Evolutionary conservation across 768 basidiomycete species (phyloP), one percentile per base, ranked within the genome.

Genomic region (Tremella mesenterica): DNA sequence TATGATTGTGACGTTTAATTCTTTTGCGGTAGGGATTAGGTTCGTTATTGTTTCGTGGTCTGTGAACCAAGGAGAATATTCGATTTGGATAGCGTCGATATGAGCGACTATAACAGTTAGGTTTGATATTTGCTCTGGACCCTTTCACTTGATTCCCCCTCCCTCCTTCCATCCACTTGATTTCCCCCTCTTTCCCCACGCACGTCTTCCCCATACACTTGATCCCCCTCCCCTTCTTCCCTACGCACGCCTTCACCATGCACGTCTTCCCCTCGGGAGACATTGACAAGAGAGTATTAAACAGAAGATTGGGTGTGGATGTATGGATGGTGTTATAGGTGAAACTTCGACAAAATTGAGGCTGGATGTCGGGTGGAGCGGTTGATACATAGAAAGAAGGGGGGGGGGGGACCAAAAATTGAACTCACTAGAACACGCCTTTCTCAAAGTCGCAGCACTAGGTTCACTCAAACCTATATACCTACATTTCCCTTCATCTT

Each of bases 1-100:
- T 48, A 77, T 64, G 48, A 78, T 62, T 2, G 69, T 58, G 26
- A 78, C 69, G 27, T 76, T 77, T n/a, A 78, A 69, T 56, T 79
- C 77, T 16, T 70, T 65, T 3, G 74, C 74, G 16, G 73, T 56
- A 13, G 69, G 60, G 52, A 72, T 67, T 14, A 71, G 47, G 16
- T 59, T 64, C 48, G 56, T 59, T n/a, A n/a, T n/a, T 25, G 49
- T 27, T 50, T 59, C 71, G 21, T 65, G 72, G 25, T 73, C 62
- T 1, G 56, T 54, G 41, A 16, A 61, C 52, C 52, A 70, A 28
- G 66, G 59, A 2, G 64, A 67, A 57, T 63, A 73, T 48, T 73
- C 70, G 52, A 70, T 60, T 48, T 71, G 66, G 23, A 69, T 31
- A 16, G 60, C 58, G 48, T 64, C 67, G 54, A 68, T 66, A 27